Conservation (phyloP, 164 flowering plant species). For the Berberis thunbergii region DNA sequence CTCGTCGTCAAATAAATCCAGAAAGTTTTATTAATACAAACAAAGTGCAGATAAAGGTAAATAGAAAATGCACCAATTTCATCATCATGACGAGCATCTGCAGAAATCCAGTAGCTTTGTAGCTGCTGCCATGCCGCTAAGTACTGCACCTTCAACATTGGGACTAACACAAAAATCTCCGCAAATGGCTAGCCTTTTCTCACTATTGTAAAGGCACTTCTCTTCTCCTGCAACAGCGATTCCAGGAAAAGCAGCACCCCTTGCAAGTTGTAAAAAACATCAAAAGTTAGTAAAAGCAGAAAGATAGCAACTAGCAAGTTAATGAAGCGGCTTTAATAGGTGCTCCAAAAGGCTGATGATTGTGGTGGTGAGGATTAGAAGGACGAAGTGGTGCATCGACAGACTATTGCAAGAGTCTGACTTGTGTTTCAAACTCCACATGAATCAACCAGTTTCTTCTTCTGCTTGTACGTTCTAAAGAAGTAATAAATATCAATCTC, state of each 20-base stretch:
- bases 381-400: too few relatives aligned
- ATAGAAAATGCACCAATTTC: too few relatives aligned
- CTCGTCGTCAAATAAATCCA: too few relatives aligned
- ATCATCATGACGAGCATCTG: too few relatives aligned
- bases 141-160: constrained; percentile 1
- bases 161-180: not conserved
- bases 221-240: not conserved
- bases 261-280: not conserved
- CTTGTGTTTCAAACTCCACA: too few relatives aligned
- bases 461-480: too few relatives aligned
- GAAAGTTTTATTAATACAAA: too few relatives aligned
- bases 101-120: not conserved
- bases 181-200: not conserved
- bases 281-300: not conserved
- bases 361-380: not conserved
- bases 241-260: not conserved
- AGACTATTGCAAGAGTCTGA: too few relatives aligned
- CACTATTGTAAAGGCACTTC: not conserved
- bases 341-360: not conserved
- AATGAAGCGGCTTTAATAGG: not conserved
- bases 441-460: too few relatives aligned
- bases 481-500: too few relatives aligned
- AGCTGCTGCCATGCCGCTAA: constrained; percentile 4
- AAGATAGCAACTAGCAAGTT: not conserved
- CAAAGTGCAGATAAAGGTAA: too few relatives aligned